Evolutionary conservation across 202 grass and related monocot species (phyloP), one percentile per base, ranked within the genome.

Genomic region (Dendrocalamus latiflorus): DNA sequence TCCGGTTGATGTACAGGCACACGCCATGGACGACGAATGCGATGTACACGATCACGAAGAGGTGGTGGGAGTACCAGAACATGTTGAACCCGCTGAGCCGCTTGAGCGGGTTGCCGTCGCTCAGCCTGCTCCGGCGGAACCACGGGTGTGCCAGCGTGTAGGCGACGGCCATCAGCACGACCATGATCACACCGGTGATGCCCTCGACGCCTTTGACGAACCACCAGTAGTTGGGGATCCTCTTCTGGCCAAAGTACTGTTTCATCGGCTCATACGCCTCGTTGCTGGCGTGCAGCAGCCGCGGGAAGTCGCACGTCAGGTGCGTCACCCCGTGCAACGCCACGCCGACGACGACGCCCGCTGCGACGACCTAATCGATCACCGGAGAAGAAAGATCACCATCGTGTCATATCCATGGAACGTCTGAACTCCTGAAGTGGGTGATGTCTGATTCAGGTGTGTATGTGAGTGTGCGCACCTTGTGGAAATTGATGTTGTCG

Each of bases 401-500:
- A 14, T 43, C 9, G 12, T 72, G 13, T 3, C 45, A 66, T 65
- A 5, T 28, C 57, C 22, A 60, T 28, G 24, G 57, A 9, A 38
- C 2, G 17, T n/a, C 20, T 54, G 17, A 38, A 54, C 11, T 18
- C n/a, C n/a, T n/a, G n/a, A n/a, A n/a, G 43, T 7, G 2, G 4
- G 33, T 15, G 2, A 1, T 14, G n/a, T 15, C 10, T 9, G 50
- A 6, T 49, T 49, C 50, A 53, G 8, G 50, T 3, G 6, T n/a
- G 6, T 0, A n/a, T n/a, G n/a, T n/a, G n/a, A n/a, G n/a, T n/a
- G n/a, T n/a, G n/a, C n/a, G 50, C 80, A 94, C 94, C 93, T 98
- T 98, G 81, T 98, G 95, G 76, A 98, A 98, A 83, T 98, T 98
- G 84, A 98, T 79, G 87, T 90, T 95, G 89, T 98, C 95, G 51